Conservation (phyloP, 1,139 yeast genomes). For the Lodderomyces pseudojiufengensis region DNA sequence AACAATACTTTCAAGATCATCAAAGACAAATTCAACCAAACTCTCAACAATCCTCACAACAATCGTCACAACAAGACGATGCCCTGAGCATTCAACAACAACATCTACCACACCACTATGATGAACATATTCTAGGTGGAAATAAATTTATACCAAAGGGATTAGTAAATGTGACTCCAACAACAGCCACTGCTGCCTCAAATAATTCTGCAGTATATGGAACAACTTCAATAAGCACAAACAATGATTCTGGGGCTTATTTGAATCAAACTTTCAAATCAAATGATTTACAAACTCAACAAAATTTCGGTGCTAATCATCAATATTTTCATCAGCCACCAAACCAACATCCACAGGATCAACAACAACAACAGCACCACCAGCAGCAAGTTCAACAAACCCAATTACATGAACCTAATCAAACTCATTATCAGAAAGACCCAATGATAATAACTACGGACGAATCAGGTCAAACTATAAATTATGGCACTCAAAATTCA, state of each 20-base stretch:
- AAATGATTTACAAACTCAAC: constrained; percentile 11
- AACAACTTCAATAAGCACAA: constrained; percentile 33
- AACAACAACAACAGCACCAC: constrained; percentile 10
- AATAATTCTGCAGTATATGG: constrained; percentile 65
- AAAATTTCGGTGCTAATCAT: constrained; percentile 1
- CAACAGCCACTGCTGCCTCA: constrained; percentile 54
- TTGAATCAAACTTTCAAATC: constrained; percentile 25
- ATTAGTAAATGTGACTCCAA: constrained; percentile 43
- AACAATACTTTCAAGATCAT: constrained; percentile 2
- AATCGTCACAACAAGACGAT: constrained; percentile 7
- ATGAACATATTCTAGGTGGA: constrained; percentile 9
- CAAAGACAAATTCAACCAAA: constrained; percentile 8
- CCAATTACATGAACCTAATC: constrained; percentile 19
- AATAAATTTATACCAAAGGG: constrained; percentile 37
- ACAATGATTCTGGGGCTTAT: constrained; percentile 20
- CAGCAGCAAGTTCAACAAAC: constrained; percentile 13
- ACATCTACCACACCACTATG: constrained; percentile 10
- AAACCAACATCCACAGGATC: constrained; percentile 10
- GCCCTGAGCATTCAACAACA: not conserved
- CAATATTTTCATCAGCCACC: constrained; percentile 3
- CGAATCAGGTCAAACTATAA: constrained; percentile 35
- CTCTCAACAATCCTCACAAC: constrained; percentile 2
- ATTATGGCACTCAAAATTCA: constrained; percentile 11
- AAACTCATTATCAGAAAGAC: constrained; percentile 11
- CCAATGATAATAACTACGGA: constrained; percentile 47